phyloP scores from a whole-genome alignment of 2,329 filamentous ascomycete genomes.

The Thielaviopsis musarum region DNA sequence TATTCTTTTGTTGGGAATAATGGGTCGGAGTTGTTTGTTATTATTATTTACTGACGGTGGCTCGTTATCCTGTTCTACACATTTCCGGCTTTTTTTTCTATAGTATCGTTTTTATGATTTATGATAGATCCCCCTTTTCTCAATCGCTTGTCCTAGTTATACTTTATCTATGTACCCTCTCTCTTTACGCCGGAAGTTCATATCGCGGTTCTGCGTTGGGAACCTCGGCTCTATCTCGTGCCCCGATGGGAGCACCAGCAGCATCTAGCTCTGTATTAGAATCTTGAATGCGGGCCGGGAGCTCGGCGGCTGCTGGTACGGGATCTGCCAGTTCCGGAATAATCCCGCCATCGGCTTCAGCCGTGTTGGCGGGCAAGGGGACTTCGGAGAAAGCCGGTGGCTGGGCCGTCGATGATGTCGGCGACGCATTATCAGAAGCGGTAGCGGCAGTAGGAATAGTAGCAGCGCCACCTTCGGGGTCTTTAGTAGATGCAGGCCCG shows the following conservation, averaged over 20 bases:
- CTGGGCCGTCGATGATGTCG: background rate
- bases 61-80: background rate
- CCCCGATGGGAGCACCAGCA: constrained; percentile 6
- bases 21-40: background rate
- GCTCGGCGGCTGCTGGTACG: background rate
- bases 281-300: constrained; percentile 1
- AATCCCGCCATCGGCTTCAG: background rate
- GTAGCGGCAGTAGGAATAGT: background rate
- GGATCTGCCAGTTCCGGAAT: background rate
- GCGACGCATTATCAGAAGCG: background rate
- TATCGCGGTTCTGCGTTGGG: constrained; percentile 1
- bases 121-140: background rate
- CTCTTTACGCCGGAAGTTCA: constrained; percentile 1
- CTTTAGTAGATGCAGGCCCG: background rate
- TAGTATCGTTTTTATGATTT: background rate
- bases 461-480: background rate
- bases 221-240: constrained; percentile 1
- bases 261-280: constrained; percentile 5
- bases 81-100: background rate
- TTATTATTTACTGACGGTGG: background rate
- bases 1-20: background rate
- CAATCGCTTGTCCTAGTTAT: background rate
- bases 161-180: background rate
- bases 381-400: background rate
- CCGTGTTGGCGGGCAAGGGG: background rate